phyloP scores from a whole-genome alignment of 805 yeast genomes.

The Yarrowia hollandica region DNA sequence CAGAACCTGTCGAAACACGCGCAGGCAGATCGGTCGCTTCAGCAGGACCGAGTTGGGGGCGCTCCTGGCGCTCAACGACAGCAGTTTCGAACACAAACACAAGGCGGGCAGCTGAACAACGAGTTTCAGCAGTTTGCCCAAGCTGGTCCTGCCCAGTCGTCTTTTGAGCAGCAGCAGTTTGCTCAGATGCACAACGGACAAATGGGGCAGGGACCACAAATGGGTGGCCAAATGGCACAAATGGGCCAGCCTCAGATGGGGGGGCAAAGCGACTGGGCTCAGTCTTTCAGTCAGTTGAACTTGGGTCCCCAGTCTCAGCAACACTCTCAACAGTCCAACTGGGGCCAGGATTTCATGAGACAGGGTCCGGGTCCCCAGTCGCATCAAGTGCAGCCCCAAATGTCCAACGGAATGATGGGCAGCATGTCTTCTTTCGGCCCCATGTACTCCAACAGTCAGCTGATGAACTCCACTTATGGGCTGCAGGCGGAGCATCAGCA shows the following conservation, averaged over 20 bases:
- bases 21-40: conserved; percentile 31
- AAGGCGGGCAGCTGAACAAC: neutral
- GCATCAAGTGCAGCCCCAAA: conserved; percentile 26
- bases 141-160: conserved; percentile 16
- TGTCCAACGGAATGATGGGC: conserved; percentile 17
- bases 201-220: neutral
- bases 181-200: neutral
- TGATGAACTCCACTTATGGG: conserved; percentile 13
- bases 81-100: conserved; percentile 20
- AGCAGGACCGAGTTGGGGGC: conserved; percentile 28
- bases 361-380: neutral
- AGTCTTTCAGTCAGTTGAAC: conserved; percentile 14
- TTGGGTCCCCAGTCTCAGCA: conserved; percentile 9
- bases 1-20: conserved; percentile 38
- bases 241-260: neutral
- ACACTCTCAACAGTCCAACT: conserved; percentile 8
- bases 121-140: conserved; percentile 29
- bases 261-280: neutral
- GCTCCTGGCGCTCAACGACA: conserved; percentile 4
- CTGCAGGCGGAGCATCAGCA: conserved; percentile 35
- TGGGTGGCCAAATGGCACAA: neutral
- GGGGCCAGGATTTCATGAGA: conserved; percentile 25
- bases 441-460: conserved; percentile 28
- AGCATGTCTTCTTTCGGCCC: conserved; percentile 11
- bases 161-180: neutral